A percentile compares a stretch with the other conserved stretches of the same genome.
Conservation (phyloP, 768 basidiomycete genomes). For the Fibroporia radiculosa region DNA sequence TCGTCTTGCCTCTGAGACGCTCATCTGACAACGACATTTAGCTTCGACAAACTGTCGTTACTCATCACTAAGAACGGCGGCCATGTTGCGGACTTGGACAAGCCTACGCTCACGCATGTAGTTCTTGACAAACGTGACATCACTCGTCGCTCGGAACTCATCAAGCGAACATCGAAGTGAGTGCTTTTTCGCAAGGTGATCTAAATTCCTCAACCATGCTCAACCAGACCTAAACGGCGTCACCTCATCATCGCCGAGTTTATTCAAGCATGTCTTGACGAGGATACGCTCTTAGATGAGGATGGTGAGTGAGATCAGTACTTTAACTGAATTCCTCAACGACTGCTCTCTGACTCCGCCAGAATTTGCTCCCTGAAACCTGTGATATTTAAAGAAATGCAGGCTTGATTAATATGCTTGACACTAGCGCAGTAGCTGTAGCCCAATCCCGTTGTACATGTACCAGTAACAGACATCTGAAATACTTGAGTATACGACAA, state of each 20-base stretch:
- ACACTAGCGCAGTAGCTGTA: no score
- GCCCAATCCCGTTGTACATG: no score
- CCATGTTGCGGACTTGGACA: constrained; percentile 53
- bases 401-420: no score
- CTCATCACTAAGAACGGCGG: constrained; percentile 69
- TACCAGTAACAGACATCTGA: no score
- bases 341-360: background rate
- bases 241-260: constrained; percentile 74
- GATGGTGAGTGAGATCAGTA: constrained; percentile 50
- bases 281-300: constrained; percentile 77
- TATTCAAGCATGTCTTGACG: constrained; percentile 74
- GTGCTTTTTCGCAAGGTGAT: constrained; percentile 15
- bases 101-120: constrained; percentile 82
- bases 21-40: constrained; percentile 22
- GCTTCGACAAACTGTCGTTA: constrained; percentile 45
- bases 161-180: constrained; percentile 65
- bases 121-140: constrained; percentile 78
- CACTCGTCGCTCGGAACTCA: constrained; percentile 62
- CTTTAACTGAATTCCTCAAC: background rate
- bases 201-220: constrained; percentile 8
- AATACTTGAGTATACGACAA: no score
- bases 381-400: no score
- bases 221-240: constrained; percentile 71
- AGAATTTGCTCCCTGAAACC: constrained; percentile 9
- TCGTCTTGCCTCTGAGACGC: background rate